These are phyloP conservation scores for Pythium vanterpoolii DNA, from an alignment of 352 stramenopile species.

Conservation along the genomic window DNA sequence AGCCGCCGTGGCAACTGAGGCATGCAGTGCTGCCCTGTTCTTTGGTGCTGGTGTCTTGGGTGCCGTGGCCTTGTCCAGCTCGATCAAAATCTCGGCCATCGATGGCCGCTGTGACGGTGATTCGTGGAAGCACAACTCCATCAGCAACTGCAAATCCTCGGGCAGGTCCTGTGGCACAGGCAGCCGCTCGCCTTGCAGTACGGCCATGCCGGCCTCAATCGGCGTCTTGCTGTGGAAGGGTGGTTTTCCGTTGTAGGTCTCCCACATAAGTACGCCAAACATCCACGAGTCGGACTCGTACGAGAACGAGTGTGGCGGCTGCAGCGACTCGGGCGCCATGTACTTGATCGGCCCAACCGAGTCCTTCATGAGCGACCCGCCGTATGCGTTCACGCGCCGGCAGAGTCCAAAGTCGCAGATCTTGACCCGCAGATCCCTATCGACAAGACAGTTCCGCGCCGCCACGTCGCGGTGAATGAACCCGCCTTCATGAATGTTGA, in stretches of 20 bases:
- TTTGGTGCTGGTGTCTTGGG: neutral
- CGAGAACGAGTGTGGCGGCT: slow-evolving; percentile 71
- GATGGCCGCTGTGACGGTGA: slow-evolving; percentile 53
- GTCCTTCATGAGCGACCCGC: slow-evolving; percentile 58
- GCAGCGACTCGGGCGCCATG: slow-evolving; percentile 79
- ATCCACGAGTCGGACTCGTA: slow-evolving; percentile 79
- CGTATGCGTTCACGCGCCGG: slow-evolving; percentile 53
- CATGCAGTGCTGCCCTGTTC: neutral
- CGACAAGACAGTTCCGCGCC: slow-evolving; percentile 75
- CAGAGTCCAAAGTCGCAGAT: slow-evolving; percentile 82
- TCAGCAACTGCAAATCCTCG: slow-evolving; percentile 43
- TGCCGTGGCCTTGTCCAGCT: slow-evolving; percentile 5
- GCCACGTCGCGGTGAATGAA: slow-evolving; percentile 83
- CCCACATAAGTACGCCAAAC: slow-evolving; percentile 85
- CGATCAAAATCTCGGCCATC: slow-evolving; percentile 62
- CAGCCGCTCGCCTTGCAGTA: slow-evolving; percentile 61
- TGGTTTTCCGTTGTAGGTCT: slow-evolving; percentile 54
- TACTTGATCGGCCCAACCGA: slow-evolving; percentile 76
- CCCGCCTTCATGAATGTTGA: slow-evolving; percentile 85
- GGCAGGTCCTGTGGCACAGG: slow-evolving; percentile 42
- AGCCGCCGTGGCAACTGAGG: neutral
- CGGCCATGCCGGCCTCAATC: slow-evolving; percentile 58
- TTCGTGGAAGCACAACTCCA: slow-evolving; percentile 73
- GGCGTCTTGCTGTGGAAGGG: slow-evolving; percentile 58
- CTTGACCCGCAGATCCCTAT: slow-evolving; percentile 53